phyloP scores from a whole-genome alignment of 1,284 basidiomycete species.

The Tremellales sp. region DNA sequence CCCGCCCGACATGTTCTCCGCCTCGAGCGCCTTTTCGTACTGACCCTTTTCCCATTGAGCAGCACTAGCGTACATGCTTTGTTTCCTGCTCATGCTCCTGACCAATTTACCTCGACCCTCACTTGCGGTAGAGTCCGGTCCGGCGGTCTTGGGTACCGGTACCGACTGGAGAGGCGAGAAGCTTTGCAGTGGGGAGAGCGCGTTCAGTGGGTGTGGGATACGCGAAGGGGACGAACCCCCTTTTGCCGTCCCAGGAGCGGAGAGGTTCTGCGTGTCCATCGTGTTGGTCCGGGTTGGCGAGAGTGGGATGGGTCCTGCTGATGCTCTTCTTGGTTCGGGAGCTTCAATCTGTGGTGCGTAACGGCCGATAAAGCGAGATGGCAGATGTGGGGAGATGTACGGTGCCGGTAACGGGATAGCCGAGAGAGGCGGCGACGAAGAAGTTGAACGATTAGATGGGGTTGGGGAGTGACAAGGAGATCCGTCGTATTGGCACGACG shows the following conservation, averaged over 20 bases:
- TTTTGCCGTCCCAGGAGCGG: slow-evolving; percentile 53
- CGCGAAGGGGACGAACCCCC: slow-evolving; percentile 63
- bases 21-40: slow-evolving; percentile 8
- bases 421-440: background rate
- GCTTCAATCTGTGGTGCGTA: background rate
- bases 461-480: background rate
- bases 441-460: background rate
- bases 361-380: background rate
- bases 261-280: slow-evolving; percentile 54
- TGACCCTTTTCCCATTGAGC: slow-evolving; percentile 20
- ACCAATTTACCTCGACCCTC: slow-evolving; percentile 18
- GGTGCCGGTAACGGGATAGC: background rate
- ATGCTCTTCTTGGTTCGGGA: slow-evolving; percentile 5
- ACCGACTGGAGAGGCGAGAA: slow-evolving; percentile 38
- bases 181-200: slow-evolving; percentile 42
- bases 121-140: slow-evolving; percentile 7
- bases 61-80: slow-evolving; percentile 31
- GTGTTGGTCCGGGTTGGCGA: background rate
- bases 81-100: slow-evolving; percentile 31
- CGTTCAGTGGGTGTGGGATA: slow-evolving; percentile 21
- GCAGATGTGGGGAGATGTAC: background rate
- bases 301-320: background rate
- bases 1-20: slow-evolving; percentile 11
- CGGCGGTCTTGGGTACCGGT: slow-evolving; percentile 9
- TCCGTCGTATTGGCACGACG: no score